Percentiles rank a stretch among this genome's conserved stretches.
Evolutionary conservation across 345 rosid genomes (phyloP).

Genomic region (Bruguiera parviflora): DNA sequence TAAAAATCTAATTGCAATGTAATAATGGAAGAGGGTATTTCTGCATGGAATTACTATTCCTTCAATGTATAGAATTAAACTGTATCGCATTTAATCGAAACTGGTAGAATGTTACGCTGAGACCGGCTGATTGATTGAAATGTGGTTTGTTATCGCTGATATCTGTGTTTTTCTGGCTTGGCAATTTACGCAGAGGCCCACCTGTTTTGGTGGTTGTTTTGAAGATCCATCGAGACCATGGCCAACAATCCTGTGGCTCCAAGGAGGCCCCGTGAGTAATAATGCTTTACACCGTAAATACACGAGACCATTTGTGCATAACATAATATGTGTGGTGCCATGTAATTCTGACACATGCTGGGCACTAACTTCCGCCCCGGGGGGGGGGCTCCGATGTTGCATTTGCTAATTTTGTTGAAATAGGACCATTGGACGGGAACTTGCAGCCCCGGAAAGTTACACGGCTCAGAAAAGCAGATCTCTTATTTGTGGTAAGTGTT

Average conservation of each 20-base stretch:
- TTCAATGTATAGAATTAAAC: too few relatives aligned
- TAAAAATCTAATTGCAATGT: too few relatives aligned
- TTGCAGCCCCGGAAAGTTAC: conserved; percentile 37
- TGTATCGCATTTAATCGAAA: too few relatives aligned
- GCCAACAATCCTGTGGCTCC: conserved; percentile 41
- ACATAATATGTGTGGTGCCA: not conserved
- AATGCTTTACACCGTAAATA: not conserved
- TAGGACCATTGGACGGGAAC: conserved; percentile 40
- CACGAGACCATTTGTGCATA: too few relatives aligned
- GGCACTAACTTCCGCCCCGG: too few relatives aligned
- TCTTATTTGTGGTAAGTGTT: conserved; percentile 37
- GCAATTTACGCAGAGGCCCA: conserved; percentile 31
- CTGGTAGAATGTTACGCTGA: too few relatives aligned
- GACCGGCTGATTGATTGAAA: too few relatives aligned
- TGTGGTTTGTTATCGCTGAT: too few relatives aligned
- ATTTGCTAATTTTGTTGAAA: conserved; percentile 39
- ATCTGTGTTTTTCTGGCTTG: too few relatives aligned
- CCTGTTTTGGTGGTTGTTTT: conserved; percentile 42
- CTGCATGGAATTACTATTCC: too few relatives aligned
- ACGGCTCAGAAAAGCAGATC: conserved; percentile 47
- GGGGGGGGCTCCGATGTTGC: conserved; percentile 45
- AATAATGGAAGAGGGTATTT: too few relatives aligned
- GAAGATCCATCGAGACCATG: conserved; percentile 37
- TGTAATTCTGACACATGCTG: not conserved
- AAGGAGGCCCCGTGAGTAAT: conserved; percentile 42